Conservation (phyloP, 2,329 filamentous ascomycete species). For the Ophiobolus disseminans region DNA sequence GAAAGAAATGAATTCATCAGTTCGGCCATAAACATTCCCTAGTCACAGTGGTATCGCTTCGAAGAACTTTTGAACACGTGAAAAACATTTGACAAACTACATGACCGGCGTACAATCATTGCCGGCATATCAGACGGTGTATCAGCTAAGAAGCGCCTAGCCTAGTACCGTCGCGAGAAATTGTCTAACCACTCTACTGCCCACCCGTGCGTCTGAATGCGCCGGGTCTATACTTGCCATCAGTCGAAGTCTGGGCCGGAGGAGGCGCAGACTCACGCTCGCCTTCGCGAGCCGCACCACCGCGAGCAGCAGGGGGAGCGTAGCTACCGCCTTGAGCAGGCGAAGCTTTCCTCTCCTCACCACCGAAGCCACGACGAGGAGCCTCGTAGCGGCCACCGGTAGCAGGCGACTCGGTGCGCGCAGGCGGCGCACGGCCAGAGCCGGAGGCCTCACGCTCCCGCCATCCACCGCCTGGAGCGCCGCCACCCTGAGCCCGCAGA, state of each 20-base stretch:
- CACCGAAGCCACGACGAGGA: conserved; percentile 35
- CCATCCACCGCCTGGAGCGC: conserved; percentile 46
- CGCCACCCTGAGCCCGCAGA: conserved; percentile 47
- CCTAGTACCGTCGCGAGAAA: too few species aligned
- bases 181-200: conserved; percentile 14
- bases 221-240: conserved; percentile 52
- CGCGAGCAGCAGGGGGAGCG: conserved; percentile 34
- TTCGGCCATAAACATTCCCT: too few species aligned
- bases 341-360: conserved; percentile 41
- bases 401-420: conserved; percentile 44
- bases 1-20: too few species aligned
- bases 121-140: too few species aligned
- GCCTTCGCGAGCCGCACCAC: conserved; percentile 27
- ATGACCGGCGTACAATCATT: too few species aligned
- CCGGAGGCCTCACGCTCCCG: conserved; percentile 44
- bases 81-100: too few species aligned
- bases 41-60: too few species aligned
- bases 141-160: too few species aligned
- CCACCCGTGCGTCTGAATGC: conserved; percentile 37
- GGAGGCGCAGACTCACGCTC: conserved; percentile 36
- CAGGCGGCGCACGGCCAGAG: conserved; percentile 35
- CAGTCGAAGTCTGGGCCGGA: conserved; percentile 32
- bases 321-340: conserved; percentile 42
- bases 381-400: conserved; percentile 39
- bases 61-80: neutral